Conservation (phyloP, 192 early-diverging fungal species). For the Polychytrium aggregatum region DNA sequence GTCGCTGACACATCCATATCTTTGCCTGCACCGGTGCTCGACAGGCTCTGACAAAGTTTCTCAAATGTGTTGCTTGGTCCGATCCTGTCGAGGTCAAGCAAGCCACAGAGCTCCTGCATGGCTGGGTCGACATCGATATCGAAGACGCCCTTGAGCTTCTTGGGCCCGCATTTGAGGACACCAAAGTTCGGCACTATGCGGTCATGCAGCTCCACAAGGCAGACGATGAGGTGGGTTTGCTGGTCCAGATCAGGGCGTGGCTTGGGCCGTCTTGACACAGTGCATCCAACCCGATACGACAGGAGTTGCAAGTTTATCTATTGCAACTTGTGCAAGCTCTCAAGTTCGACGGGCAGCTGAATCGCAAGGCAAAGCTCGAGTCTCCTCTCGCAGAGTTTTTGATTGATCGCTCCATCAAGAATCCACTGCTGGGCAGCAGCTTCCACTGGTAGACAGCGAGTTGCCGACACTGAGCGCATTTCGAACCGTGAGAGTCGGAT, state of each 20-base stretch:
- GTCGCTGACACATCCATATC: too few relatives aligned
- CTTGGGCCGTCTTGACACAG: too few relatives aligned
- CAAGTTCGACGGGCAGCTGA: conserved; percentile 77
- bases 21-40: conserved; percentile 1
- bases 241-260: too few relatives aligned
- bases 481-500: not conserved
- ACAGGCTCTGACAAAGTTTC: conserved; percentile 91
- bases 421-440: conserved; percentile 80
- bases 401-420: conserved; percentile 74
- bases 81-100: conserved; percentile 85
- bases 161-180: conserved; percentile 75
- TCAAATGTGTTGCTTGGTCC: conserved; percentile 91
- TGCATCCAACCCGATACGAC: too few relatives aligned
- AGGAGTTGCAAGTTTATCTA: conserved; percentile 89
- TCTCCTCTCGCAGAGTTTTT: conserved; percentile 73
- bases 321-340: conserved; percentile 97
- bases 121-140: conserved; percentile 87
- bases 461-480: not conserved
- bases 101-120: conserved; percentile 73
- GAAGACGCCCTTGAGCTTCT: conserved; percentile 95
- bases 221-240: conserved; percentile 66
- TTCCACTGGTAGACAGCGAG: conserved; percentile 93
- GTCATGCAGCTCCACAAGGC: conserved; percentile 79
- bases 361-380: conserved; percentile 11
- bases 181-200: conserved; percentile 73